Evolutionary conservation across 1,139 yeast species (phyloP), one percentile per base, ranked within the genome.

Genomic region (Candida labiduridarum): DNA sequence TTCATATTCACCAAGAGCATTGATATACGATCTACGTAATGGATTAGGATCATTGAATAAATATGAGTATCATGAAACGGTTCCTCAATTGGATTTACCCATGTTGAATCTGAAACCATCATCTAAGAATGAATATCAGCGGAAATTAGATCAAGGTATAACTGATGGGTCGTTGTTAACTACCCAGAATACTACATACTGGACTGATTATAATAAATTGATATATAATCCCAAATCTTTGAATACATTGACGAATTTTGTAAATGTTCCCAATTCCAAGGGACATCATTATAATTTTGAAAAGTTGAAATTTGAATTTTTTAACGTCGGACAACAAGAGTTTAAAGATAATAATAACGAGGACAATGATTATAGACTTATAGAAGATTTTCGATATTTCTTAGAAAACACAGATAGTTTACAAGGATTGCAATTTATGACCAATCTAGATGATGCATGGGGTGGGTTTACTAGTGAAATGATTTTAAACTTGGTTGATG

Each of bases 201-300:
- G 98, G 98, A 78, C 94, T 0, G 97, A 91, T 64, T 90, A 86
- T 62, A 77, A 85, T 45, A 80, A 84, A 58, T 77, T 91, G 50
- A 79, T 88, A 16, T 84, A 83, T 60, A 79, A 80, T 49, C 95
- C 97, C 0, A 69, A 71, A 22, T 78, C 86, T 2, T 70, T 87
- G 50, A 70, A 79, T 46, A 72, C 74, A 7, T 62, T 89, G 16
- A 65, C 71, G 1, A 73, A 81, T 49, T 92, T 91, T 88, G 33
- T 47, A 4, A 5, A 22, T 6, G 40, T 45, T 16, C 27, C 36
- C 10, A 16, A 44, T n/a, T 16, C 43, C 16, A 76, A 76, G 22
- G 55, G 45, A 31, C 46, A 18, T 8, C 73, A 75, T 58, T 65
- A 61, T 51, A 59, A 63, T 52, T 67, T 74, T 49, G 66, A 67